Conservation (phyloP, 2,329 filamentous ascomycete genomes). For the Arthroderma sp. region DNA sequence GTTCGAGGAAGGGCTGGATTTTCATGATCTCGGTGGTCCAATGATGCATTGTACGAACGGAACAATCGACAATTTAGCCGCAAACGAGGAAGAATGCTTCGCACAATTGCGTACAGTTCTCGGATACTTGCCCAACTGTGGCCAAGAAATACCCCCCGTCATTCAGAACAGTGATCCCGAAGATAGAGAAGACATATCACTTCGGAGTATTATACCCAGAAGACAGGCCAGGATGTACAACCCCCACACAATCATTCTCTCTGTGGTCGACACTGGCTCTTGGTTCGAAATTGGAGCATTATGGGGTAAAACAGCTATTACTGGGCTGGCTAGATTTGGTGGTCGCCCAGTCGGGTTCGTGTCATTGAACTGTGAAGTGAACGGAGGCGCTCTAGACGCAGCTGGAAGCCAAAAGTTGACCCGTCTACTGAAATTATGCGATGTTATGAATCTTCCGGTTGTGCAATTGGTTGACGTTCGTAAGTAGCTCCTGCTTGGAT, state of each 20-base stretch:
- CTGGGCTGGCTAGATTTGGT: conserved; percentile 45
- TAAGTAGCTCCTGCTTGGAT: conserved; percentile 15
- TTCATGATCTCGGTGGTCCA: conserved; percentile 48
- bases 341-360: conserved; percentile 48
- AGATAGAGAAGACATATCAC: conserved; percentile 34
- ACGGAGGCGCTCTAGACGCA: conserved; percentile 48
- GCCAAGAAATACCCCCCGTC: conserved; percentile 41
- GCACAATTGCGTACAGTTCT: conserved; percentile 46
- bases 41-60: conserved; percentile 51
- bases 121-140: conserved; percentile 45
- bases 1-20: conserved; percentile 48
- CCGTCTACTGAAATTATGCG: conserved; percentile 48
- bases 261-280: conserved; percentile 41
- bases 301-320: conserved; percentile 50
- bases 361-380: conserved; percentile 47
- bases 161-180: conserved; percentile 36
- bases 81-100: conserved; percentile 48
- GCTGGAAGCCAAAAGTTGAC: conserved; percentile 48
- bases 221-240: conserved; percentile 48
- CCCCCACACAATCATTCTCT: conserved; percentile 42
- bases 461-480: conserved; percentile 51
- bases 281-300: conserved; percentile 53
- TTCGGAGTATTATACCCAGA: conserved; percentile 46
- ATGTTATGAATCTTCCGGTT: conserved; percentile 52
- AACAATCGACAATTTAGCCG: conserved; percentile 51